Conservation (phyloP, 306 rosid genomes). For the Cyamopsis tetragonoloba region DNA sequence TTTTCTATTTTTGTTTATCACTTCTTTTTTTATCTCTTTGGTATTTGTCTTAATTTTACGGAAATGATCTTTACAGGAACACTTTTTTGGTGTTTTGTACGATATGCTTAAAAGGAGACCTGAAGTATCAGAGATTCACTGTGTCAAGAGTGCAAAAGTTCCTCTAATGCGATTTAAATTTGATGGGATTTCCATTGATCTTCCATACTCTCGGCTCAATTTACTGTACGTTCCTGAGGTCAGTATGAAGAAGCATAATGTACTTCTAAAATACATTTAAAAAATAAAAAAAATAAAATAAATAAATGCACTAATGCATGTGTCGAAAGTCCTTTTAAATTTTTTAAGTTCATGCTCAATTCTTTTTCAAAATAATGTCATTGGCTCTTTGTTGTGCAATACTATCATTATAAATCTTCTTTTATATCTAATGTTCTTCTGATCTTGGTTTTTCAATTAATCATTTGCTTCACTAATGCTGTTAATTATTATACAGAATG, state of each 20-base stretch:
- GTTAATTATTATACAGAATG: constrained; percentile 27
- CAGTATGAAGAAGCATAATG: constrained; percentile 2
- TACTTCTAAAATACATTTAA: not conserved
- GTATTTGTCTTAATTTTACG: not conserved
- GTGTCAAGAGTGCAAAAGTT: constrained; percentile 49
- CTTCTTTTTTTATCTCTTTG: not conserved
- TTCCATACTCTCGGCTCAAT: constrained; percentile 38
- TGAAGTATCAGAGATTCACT: constrained; percentile 39
- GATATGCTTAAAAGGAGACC: constrained; percentile 37
- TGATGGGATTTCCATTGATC: constrained; percentile 47
- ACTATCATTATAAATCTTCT: not conserved
- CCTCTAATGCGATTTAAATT: constrained; percentile 47
- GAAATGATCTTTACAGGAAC: constrained; percentile 33
- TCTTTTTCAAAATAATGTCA: constrained; percentile 8
- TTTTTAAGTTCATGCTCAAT: not conserved
- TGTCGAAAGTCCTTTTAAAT: not conserved
- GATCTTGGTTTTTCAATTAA: not conserved
- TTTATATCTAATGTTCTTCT: not conserved
- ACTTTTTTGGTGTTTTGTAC: constrained; percentile 38
- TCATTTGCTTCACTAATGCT: not conserved
- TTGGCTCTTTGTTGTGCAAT: not conserved
- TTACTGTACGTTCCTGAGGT: constrained; percentile 47
- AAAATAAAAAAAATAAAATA: not conserved
- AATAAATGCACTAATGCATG: not conserved
- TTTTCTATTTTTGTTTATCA: constrained; percentile 1